Percentiles rank a stretch among this genome's conserved stretches.
Conservation (phyloP, 257 asterid genomes). For the Parsonsia alboflavescens region DNA sequence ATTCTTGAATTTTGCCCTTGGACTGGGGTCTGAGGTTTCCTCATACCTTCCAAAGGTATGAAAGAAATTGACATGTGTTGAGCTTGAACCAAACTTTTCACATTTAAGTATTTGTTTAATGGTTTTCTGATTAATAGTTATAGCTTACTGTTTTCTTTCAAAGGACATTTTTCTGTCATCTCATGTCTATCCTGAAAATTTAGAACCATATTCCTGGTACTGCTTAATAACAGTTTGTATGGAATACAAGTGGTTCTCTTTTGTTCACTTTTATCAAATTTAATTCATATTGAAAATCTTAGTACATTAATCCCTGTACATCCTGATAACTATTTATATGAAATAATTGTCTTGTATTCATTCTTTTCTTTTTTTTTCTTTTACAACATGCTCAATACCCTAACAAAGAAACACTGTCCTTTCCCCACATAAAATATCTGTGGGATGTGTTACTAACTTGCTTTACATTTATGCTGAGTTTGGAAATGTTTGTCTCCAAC, state of each 20-base stretch:
- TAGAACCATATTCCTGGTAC: not conserved
- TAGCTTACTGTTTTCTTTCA: not conserved
- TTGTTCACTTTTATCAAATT: not conserved
- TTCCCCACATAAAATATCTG: not conserved
- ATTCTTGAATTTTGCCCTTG: constrained; percentile 50
- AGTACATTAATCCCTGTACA: not conserved
- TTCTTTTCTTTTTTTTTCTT: not conserved
- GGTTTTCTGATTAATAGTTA: not conserved
- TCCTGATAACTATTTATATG: not conserved
- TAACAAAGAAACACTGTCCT: not conserved
- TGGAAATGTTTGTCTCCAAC: not conserved
- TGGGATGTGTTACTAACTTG: not conserved
- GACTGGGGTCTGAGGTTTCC: constrained; percentile 68
- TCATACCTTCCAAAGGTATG: constrained; percentile 66
- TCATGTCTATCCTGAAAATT: not conserved
- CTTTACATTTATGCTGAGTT: not conserved
- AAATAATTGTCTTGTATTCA: not conserved
- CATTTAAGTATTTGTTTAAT: not conserved
- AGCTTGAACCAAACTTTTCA: not conserved
- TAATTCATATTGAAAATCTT: not conserved
- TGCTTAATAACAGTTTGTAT: not conserved
- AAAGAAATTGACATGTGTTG: not conserved
- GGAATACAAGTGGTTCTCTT: not conserved
- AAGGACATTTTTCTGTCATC: not conserved
- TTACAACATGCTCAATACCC: not conserved